These are phyloP conservation scores for Exophiala calicioides DNA, from an alignment of 2,329 filamentous ascomycete species.

Conservation along the genomic window DNA sequence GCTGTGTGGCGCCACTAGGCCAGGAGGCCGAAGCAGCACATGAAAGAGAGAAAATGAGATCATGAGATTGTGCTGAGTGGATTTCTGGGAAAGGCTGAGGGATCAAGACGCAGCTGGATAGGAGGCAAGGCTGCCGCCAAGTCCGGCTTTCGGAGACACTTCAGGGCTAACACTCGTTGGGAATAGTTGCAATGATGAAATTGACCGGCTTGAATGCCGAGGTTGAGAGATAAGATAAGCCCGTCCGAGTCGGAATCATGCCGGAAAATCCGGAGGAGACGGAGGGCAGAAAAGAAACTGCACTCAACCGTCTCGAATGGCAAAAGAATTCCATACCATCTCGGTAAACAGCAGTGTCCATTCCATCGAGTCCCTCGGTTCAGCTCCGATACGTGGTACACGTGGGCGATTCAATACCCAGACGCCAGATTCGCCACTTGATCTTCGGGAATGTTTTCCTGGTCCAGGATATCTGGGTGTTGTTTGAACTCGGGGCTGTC, in stretches of 20 bases:
- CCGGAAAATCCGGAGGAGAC: too few species aligned
- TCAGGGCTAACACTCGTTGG: too few species aligned
- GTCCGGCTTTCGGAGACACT: slow-evolving; percentile 1
- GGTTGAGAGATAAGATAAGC: slow-evolving; percentile 6
- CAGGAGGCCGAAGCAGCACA: background rate
- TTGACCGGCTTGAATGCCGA: background rate
- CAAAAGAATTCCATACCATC: too few species aligned
- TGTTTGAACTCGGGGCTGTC: slow-evolving; percentile 18
- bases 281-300: too few species aligned
- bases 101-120: too few species aligned
- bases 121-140: background rate
- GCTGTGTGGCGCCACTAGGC: too few species aligned
- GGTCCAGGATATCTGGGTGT: slow-evolving; percentile 19
- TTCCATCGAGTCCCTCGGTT: too few species aligned
- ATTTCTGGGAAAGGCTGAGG: background rate
- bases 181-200: too few species aligned
- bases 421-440: slow-evolving; percentile 24
- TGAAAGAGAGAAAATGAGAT: background rate
- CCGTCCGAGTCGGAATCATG: too few species aligned
- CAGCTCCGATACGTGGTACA: too few species aligned
- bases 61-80: background rate
- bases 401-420: slow-evolving; percentile 6
- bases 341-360: too few species aligned
- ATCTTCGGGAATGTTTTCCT: slow-evolving; percentile 18
- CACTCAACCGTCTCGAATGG: too few species aligned